Evolutionary conservation across 176 grass and related monocot genomes (phyloP), one percentile per base, ranked within the genome.

Genomic region (Eleusine coracana): DNA sequence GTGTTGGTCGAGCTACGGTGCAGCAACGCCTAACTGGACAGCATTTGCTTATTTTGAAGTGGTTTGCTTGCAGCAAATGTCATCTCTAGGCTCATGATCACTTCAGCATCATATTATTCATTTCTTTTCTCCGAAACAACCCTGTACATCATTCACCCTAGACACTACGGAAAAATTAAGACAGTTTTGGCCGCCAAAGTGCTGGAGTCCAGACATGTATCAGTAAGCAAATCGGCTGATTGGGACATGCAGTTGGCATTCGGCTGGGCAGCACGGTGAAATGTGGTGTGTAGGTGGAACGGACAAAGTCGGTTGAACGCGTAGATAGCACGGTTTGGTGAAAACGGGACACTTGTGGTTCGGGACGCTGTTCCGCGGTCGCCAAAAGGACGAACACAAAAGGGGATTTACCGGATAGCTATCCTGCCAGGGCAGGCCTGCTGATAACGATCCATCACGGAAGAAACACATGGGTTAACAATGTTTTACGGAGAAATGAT

Each of bases 11-110:
- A 17, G 50, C 50, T 15, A 52, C 14, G 50, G 54, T 56, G 54
- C 18, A 21, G 54, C 54, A 56, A 17, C 5, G 17, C 5, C 52
- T 21, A 45, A 40, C 21, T 44, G 41, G 75, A 77, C 75, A 45
- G 75, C n/a, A 77, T 63, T 29, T 45, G 44, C 23, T 3, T 45
- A 13, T 25, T 10, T 20, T 16, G 60, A 6, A 66, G 39, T 41
- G 27, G 5, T n/a, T 44, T 64, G 76, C 41, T 70, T 3, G 50
- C 79, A 4, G 70, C 79, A 81, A 70, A 59, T 81, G 79, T 58
- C 66, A 59, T 48, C 10, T 68, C 29, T 63, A 39, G 20, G 34
- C 11, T 15, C 20, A 15, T 23, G 10, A 18, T 16, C 75, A 28
- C 25, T 31, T 61, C 41, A 44, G 41, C 59, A 63, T 29, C 1